Conservation (phyloP, 768 basidiomycete genomes). For the Boletellus emodensis region DNA sequence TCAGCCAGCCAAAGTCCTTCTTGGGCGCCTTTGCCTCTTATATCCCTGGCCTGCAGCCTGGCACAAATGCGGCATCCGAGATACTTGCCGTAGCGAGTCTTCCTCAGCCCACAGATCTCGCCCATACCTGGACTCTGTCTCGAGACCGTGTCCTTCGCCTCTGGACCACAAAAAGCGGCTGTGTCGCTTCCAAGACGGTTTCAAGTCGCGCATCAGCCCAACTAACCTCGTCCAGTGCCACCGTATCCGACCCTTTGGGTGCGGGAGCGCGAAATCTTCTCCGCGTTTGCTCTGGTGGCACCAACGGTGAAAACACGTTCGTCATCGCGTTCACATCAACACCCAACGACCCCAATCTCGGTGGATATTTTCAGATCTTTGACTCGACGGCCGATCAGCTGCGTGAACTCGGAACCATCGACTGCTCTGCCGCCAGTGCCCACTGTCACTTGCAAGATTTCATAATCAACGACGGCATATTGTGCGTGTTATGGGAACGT, state of each 20-base stretch:
- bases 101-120: conserved; percentile 72
- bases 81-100: conserved; percentile 70
- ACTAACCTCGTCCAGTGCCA: conserved; percentile 28
- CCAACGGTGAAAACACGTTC: conserved; percentile 51
- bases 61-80: conserved; percentile 47
- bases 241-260: conserved; percentile 50
- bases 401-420: conserved; percentile 52
- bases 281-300: conserved; percentile 50
- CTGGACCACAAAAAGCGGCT: conserved; percentile 77
- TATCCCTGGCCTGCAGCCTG: conserved; percentile 49
- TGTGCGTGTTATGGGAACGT: conserved; percentile 78
- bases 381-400: conserved; percentile 55
- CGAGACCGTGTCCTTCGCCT: conserved; percentile 79
- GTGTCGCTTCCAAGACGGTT: conserved; percentile 60
- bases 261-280: conserved; percentile 61
- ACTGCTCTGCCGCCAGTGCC: conserved; percentile 55
- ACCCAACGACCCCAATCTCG: conserved; percentile 55
- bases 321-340: conserved; percentile 74
- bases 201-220: conserved; percentile 34
- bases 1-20: conserved; percentile 63
- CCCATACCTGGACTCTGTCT: conserved; percentile 79
- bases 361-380: conserved; percentile 77
- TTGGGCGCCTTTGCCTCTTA: conserved; percentile 64
- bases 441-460: conserved; percentile 80
- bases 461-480: conserved; percentile 44